These are phyloP conservation scores for Pleurotus ostreatus DNA, from an alignment of 768 basidiomycete species.

Conservation along the genomic window DNA sequence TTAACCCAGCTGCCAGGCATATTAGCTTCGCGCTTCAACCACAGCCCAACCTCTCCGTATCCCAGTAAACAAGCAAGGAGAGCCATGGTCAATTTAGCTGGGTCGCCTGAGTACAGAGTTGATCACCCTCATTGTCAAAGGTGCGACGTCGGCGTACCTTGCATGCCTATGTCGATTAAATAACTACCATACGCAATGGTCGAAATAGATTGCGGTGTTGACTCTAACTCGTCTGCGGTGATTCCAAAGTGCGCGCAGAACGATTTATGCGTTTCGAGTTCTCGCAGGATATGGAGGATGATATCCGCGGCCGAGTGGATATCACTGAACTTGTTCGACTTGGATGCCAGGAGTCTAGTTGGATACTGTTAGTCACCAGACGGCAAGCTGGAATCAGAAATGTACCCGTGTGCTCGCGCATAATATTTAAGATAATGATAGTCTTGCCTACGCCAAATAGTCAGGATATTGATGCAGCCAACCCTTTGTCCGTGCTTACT, in stretches of 20 bases:
- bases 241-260: slow-evolving; percentile 76
- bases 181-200: slow-evolving; percentile 88
- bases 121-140: not conserved
- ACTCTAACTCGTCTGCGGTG: slow-evolving; percentile 51
- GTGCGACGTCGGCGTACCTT: slow-evolving; percentile 35
- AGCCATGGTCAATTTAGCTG: slow-evolving; percentile 70
- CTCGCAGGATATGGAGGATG: slow-evolving; percentile 59
- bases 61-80: slow-evolving; percentile 84
- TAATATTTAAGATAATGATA: slow-evolving; percentile 83
- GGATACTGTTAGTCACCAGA: not conserved
- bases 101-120: slow-evolving; percentile 48
- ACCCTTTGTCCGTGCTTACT: slow-evolving; percentile 38
- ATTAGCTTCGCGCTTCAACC: slow-evolving; percentile 60
- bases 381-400: slow-evolving; percentile 1
- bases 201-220: slow-evolving; percentile 60
- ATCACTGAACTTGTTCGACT: slow-evolving; percentile 58
- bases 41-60: slow-evolving; percentile 89
- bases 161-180: slow-evolving; percentile 73
- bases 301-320: slow-evolving; percentile 64
- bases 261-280: slow-evolving; percentile 66
- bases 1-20: slow-evolving; percentile 50
- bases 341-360: slow-evolving; percentile 71
- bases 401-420: slow-evolving; percentile 72
- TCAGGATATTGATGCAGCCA: not conserved
- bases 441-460: slow-evolving; percentile 54